Conservation (phyloP, 306 rosid genomes). For the Myrica gale region DNA sequence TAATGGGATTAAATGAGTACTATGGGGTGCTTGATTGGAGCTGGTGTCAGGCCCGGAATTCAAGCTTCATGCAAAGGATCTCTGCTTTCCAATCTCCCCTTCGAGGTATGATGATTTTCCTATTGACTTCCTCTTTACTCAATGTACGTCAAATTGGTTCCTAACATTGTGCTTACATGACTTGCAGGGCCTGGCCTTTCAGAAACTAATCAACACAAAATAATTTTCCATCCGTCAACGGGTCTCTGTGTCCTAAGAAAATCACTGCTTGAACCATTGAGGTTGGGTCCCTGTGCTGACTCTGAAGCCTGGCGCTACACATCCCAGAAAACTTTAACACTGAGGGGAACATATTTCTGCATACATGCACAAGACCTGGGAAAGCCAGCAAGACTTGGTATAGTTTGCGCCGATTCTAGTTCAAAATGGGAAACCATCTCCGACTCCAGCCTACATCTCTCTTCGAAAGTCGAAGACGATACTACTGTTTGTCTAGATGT, state of each 20-base stretch:
- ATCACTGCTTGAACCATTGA: slow-evolving; percentile 41
- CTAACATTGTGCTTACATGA: neutral
- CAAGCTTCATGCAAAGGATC: slow-evolving; percentile 47
- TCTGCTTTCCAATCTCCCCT: slow-evolving; percentile 69
- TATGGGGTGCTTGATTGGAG: slow-evolving; percentile 63
- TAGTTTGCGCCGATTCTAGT: slow-evolving; percentile 40
- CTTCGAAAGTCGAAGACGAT: slow-evolving; percentile 40
- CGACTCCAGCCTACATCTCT: slow-evolving; percentile 72
- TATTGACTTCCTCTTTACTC: neutral
- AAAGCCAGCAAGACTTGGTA: slow-evolving; percentile 46
- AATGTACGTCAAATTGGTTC: too few species aligned
- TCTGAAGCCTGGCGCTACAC: slow-evolving; percentile 67
- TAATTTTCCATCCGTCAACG: slow-evolving; percentile 71
- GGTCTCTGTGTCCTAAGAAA: slow-evolving; percentile 60
- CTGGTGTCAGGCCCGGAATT: slow-evolving; percentile 54
- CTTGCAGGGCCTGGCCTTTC: slow-evolving; percentile 56
- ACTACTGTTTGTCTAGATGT: slow-evolving; percentile 68
- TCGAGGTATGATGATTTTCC: slow-evolving; percentile 47
- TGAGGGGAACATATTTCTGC: slow-evolving; percentile 71
- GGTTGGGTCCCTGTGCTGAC: slow-evolving; percentile 51
- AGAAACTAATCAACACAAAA: slow-evolving; percentile 34
- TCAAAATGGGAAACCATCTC: slow-evolving; percentile 70
- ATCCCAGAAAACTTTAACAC: slow-evolving; percentile 40
- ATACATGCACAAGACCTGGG: slow-evolving; percentile 48
- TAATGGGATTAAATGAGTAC: slow-evolving; percentile 64